Base-by-base conservation (phyloP, 208 protist genomes). In the Vickermania ingenoplastis region DNA sequence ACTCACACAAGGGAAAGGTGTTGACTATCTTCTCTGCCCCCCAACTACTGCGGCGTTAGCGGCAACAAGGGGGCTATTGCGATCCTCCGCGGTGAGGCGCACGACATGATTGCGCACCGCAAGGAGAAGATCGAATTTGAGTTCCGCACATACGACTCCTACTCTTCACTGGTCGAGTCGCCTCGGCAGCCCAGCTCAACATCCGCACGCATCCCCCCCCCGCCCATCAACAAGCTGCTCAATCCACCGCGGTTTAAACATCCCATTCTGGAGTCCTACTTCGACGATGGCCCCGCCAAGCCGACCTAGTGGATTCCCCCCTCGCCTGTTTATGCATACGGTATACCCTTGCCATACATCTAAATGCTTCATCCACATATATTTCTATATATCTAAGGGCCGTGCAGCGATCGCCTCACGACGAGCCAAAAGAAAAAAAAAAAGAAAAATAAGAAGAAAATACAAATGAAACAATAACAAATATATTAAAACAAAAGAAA, bases 21-120 rank as follows among this genome's bases (percentile, higher is more conserved):
- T 63, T 94, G 23, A 94, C 88, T 1, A 41, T 94, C 26, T 94
- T 94, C 58, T 90, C 84, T 14, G 88, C 84, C n/a, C 82, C n/a
- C 83, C 24, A 91, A 94, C 57, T 94, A 94, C 69, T 93, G 86
- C 54, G 77, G 79, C 25, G 63, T 83, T 53, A 78, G 75, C 53
- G 56, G 65, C 49, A 93, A 93, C 62, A 75, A 77, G 17, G 86
- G 80, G 22, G 86, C 86, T 27, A 76, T 90, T 41, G 86, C 78
- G 14, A 53, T 90, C 14, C 68, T 93, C 7, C 69, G 67, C 51
- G 81, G 83, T 21, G 57, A 59, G 0, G 59, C 53, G 0, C 77
- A 89, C 45, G 58, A 61, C 53, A 30, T 68, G 69, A 48, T 75
- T 4, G 22, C 7, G 1, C n/a, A 48, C 28, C 71, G 63, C 2